These are phyloP conservation scores for Cucurbitaria berberidis DNA, from an alignment of 2,329 filamentous ascomycete species.

Conservation along the genomic window DNA sequence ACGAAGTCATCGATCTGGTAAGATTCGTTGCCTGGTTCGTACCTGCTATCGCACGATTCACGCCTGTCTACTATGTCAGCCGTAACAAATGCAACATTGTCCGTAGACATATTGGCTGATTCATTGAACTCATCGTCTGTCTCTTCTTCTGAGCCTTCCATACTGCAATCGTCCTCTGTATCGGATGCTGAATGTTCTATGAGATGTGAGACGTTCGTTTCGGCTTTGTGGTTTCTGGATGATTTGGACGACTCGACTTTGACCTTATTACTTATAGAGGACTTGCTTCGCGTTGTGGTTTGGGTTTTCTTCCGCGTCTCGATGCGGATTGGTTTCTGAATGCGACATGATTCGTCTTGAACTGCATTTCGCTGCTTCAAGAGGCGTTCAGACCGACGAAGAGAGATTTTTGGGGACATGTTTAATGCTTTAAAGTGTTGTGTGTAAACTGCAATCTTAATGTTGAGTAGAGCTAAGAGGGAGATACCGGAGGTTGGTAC, in stretches of 20 bases:
- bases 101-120: not conserved
- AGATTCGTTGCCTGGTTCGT: slow-evolving; percentile 1
- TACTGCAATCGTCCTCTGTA: not conserved
- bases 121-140: not conserved
- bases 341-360: not conserved
- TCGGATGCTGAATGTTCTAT: not conserved
- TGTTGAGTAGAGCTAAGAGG: too few relatives aligned
- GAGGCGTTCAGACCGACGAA: not conserved
- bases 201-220: not conserved
- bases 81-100: not conserved
- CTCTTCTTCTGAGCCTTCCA: not conserved
- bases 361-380: not conserved
- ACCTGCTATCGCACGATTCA: not conserved
- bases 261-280: not conserved
- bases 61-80: not conserved
- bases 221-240: not conserved
- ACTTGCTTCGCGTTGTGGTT: not conserved
- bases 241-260: not conserved
- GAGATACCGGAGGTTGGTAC: not conserved
- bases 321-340: not conserved
- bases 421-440: not conserved
- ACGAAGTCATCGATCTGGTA: slow-evolving; percentile 8
- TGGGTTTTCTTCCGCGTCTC: not conserved
- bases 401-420: not conserved
- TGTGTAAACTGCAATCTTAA: too few relatives aligned